Percentiles rank a stretch among this genome's conserved stretches.
phyloP scores from a whole-genome alignment of 2,329 filamentous ascomycete genomes.

The Aspergillus brunneoviolaceus region DNA sequence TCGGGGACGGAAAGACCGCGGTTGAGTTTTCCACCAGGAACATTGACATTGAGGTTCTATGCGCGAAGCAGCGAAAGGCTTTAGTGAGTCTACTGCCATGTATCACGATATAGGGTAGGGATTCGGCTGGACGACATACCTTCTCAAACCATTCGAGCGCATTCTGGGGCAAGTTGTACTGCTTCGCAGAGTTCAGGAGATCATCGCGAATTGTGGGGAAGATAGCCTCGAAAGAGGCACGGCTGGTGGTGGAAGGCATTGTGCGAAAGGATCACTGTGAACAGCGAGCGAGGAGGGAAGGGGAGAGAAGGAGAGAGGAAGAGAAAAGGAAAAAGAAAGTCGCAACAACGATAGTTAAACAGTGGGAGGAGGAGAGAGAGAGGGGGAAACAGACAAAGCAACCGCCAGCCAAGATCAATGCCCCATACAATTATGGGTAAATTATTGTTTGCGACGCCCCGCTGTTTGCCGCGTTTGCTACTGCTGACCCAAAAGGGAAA shows the following conservation, averaged over 20 bases:
- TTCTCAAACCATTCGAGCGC: constrained; percentile 84
- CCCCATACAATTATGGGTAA: neutral
- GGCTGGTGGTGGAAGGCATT: constrained; percentile 71
- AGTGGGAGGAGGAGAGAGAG: neutral
- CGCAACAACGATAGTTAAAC: neutral
- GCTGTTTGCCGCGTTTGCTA: constrained; percentile 31
- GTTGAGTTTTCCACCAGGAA: constrained; percentile 95
- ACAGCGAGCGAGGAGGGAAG: neutral
- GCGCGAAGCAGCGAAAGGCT: neutral
- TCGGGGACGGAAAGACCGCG: constrained; percentile 97
- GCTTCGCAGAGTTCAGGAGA: constrained; percentile 72
- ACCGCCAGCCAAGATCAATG: too few relatives aligned
- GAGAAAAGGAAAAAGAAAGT: neutral
- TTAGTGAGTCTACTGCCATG: neutral
- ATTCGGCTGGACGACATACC: constrained; percentile 49
- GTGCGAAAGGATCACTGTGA: constrained; percentile 13
- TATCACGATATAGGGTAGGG: neutral
- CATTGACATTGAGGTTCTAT: constrained; percentile 80
- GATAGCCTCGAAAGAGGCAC: constrained; percentile 77
- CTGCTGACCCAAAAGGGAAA: constrained; percentile 19
- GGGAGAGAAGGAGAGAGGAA: constrained; percentile 5
- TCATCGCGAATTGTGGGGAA: constrained; percentile 84
- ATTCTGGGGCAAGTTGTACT: constrained; percentile 79
- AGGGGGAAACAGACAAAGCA: neutral
- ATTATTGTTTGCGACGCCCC: constrained; percentile 5